phyloP scores from a whole-genome alignment of 495 filamentous ascomycete genomes.

The Hyaloscypha finlandica region DNA sequence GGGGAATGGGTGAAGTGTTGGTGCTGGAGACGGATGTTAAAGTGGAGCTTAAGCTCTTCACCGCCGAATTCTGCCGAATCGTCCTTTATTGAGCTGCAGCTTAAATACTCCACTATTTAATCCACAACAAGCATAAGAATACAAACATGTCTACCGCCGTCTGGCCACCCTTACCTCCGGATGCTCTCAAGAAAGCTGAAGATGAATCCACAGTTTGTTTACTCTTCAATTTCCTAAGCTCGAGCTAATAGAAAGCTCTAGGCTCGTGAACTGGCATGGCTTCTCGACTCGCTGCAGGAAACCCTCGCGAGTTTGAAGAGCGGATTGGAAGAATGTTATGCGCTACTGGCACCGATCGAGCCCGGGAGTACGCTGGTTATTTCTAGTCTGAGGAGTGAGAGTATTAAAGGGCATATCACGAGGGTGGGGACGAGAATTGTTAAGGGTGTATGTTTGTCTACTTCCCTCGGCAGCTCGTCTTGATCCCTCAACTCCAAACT shows the following conservation, averaged over 20 bases:
- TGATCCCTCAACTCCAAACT: constrained; percentile 20
- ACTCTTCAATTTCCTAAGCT: neutral
- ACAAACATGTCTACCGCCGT: constrained; percentile 72
- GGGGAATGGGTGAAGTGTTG: neutral
- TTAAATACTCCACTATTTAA: neutral
- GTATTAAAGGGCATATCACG: constrained; percentile 88
- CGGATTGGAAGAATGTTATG: constrained; percentile 86
- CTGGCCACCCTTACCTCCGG: constrained; percentile 69
- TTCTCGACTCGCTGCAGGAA: constrained; percentile 74
- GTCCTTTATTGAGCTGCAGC: constrained; percentile 1
- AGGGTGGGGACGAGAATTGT: constrained; percentile 75
- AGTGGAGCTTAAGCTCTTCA: neutral
- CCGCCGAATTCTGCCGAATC: constrained; percentile 1
- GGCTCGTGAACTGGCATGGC: constrained; percentile 84
- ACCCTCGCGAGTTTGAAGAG: constrained; percentile 75
- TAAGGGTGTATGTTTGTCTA: constrained; percentile 61
- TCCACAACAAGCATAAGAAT: constrained; percentile 18
- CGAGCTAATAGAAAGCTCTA: constrained; percentile 35
- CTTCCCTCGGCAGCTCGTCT: neutral
- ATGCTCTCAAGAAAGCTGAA: constrained; percentile 65
- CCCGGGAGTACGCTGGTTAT: constrained; percentile 84
- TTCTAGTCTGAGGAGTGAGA: constrained; percentile 83
- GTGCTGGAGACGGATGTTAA: neutral
- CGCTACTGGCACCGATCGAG: constrained; percentile 78
- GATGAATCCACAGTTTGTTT: constrained; percentile 57